Evolutionary conservation across 345 rosid genomes (phyloP), one percentile per base, ranked within the genome.

Genomic region (Pelargonium nanum): DNA sequence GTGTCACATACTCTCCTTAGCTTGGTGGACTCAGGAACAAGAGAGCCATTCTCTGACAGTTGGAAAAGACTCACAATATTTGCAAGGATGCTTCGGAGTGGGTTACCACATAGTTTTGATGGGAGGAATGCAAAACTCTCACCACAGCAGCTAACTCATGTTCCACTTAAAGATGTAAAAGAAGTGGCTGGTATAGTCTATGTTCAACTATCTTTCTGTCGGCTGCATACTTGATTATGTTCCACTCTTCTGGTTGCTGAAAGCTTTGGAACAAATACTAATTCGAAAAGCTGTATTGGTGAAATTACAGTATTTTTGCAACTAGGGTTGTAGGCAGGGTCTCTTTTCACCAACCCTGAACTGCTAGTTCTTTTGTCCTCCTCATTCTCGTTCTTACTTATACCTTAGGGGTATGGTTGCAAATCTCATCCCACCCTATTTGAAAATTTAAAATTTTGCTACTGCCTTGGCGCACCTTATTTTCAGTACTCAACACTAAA

Each of bases 1-100:
- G 96, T 87, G 22, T 87, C 99, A 58, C 99, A 93, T 71, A 89
- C 99, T 53, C 87, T 93, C 72, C 99, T 93, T 63, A 84, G 88
- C 80, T 77, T 93, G 86, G 76, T 89, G 59, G 92, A 89, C 76
- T 72, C 95, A 19, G 74, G 68, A 84, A 81, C 87, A 54, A 76
- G 86, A 45, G 90, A 77, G 80, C 88, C 95, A 63, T 71, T 82
- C 66, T 61, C 81, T 53, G 87, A 80, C 26, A 72, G 86, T 64
- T 79, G 34, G 40, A 78, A 71, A 72, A 81, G 99, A 76, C 78
- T 89, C 54, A 65, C 76, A 58, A 69, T 80, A 45, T 81, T 89
- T 63, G 67, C 92, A 34, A 83, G 78, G 80, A 89, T 89, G 96
- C 92, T 93, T 72, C 87, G 73, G 56, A 83, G 96, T 81, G 97